Evolutionary conservation across 495 filamentous ascomycete species (phyloP), one percentile per base, ranked within the genome.

Genomic region (Tuber calosporum): DNA sequence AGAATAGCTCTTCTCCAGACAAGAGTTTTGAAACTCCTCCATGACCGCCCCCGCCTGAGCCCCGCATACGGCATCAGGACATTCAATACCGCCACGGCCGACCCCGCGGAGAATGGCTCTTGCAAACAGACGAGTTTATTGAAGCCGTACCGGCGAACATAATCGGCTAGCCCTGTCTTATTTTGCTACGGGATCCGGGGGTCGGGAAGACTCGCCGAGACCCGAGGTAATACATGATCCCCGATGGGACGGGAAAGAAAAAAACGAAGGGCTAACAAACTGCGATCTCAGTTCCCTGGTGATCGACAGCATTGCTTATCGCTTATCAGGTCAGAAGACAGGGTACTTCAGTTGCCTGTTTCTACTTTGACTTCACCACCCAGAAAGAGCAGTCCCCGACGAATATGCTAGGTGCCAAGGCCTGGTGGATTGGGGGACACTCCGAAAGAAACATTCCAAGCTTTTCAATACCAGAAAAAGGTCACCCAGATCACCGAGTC

Each of bases 21-120:
- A 6, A 30, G 26, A 30, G 2, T 2, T 30, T 15, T 30, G 26
- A 62, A 62, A 30, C 5, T 17, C n/a, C 53, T 62, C 26, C n/a
- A 30, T 62, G 53, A 11, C 53, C 26, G 9, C n/a, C 53, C 53
- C 53, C 53, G 53, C 53, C 53, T 30, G 26, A 62, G 53, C 53
- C 53, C 53, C 53, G 53, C 53, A 62, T 62, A 62, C 53, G 53
- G 11, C 53, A 62, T 62, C 26, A 62, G 53, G 53, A 62, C 53
- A 30, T 62, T 62, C 53, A 53, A 53, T 40, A 6, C 45, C 45
- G 22, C 45, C 45, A 22, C 8, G 22, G 22, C 7, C 9, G 45
- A 9, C 45, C 8, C 45, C 22, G 22, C n/a, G 45, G 45, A 22
- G 53, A 30, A 3, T 30, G 26, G 53, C 26, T 62, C 11, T 11